These are phyloP conservation scores for Juglanconis juglandina DNA, from an alignment of 2,329 filamentous ascomycete genomes.

Conservation along the genomic window DNA sequence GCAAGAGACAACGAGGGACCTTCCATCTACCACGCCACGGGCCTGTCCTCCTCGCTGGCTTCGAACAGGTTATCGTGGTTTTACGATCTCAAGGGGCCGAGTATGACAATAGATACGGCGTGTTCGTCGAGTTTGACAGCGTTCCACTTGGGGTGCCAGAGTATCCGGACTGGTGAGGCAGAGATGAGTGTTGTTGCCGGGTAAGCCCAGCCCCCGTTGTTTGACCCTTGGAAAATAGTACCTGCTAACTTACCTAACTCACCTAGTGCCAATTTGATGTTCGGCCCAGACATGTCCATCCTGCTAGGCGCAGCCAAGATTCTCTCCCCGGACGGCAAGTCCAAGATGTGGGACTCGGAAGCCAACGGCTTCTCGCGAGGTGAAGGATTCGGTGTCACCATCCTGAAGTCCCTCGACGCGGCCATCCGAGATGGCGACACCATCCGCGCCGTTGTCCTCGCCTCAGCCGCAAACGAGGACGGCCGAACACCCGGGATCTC, in stretches of 20 bases:
- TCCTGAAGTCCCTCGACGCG: conserved; percentile 41
- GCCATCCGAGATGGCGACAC: conserved; percentile 40
- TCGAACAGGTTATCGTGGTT: conserved; percentile 40
- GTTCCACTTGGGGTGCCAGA: conserved; percentile 10
- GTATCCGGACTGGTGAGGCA: conserved; percentile 2
- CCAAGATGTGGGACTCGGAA: conserved; percentile 46
- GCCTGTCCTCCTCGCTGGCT: conserved; percentile 19
- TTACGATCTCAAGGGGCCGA: conserved; percentile 35
- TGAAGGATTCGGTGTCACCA: conserved; percentile 39
- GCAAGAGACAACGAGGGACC: conserved; percentile 17
- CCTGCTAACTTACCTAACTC: background rate
- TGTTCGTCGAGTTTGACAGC: conserved; percentile 27
- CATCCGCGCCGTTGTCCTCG: conserved; percentile 32
- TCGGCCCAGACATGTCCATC: conserved; percentile 9
- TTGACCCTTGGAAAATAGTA: background rate
- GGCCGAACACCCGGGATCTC: conserved; percentile 39
- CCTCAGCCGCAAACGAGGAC: conserved; percentile 34
- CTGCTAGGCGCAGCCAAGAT: conserved; percentile 30
- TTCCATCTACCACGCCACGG: conserved; percentile 30
- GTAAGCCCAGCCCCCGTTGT: background rate
- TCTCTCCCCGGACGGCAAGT: conserved; percentile 47
- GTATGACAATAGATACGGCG: conserved; percentile 36
- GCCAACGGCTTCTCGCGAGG: conserved; percentile 46
- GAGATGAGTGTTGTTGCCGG: conserved; percentile 9
- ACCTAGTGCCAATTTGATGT: conserved; percentile 5